Percentiles rank a stretch among this genome's conserved stretches.
phyloP scores from a whole-genome alignment of 805 yeast species.

The Saccharomycopsis babjevae region DNA sequence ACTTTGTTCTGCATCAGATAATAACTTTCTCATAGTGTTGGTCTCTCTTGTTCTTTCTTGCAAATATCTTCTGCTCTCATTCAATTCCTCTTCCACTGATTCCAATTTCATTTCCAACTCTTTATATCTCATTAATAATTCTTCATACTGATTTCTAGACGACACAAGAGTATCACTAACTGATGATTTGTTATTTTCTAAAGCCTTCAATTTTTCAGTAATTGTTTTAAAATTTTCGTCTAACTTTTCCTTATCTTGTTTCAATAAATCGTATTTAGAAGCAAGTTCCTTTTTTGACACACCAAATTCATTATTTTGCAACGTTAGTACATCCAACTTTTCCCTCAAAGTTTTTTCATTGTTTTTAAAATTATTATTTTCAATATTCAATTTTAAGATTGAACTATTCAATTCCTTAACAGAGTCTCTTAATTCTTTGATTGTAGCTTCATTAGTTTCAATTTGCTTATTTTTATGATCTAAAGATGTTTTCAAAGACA shows the following conservation, averaged over 20 bases:
- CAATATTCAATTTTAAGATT: slow-evolving; percentile 32
- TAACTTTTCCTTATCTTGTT: slow-evolving; percentile 28
- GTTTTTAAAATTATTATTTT: slow-evolving; percentile 31
- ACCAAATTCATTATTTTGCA: slow-evolving; percentile 31
- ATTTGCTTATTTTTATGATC: slow-evolving; percentile 36
- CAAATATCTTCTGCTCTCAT: slow-evolving; percentile 58
- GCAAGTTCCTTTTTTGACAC: slow-evolving; percentile 25
- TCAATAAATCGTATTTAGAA: slow-evolving; percentile 24
- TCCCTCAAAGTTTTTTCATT: slow-evolving; percentile 25
- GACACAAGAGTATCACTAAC: slow-evolving; percentile 37
- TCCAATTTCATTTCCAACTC: slow-evolving; percentile 57
- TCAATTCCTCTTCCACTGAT: slow-evolving; percentile 70
- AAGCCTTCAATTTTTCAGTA: slow-evolving; percentile 34
- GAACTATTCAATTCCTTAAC: slow-evolving; percentile 31
- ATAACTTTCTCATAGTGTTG: slow-evolving; percentile 54
- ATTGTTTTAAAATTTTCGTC: slow-evolving; percentile 21
- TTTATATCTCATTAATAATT: slow-evolving; percentile 50
- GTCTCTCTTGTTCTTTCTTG: slow-evolving; percentile 80
- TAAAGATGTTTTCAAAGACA: slow-evolving; percentile 35
- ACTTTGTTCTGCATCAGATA: slow-evolving; percentile 58
- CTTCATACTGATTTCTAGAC: slow-evolving; percentile 62
- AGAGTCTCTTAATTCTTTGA: slow-evolving; percentile 31
- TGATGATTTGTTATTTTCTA: slow-evolving; percentile 28
- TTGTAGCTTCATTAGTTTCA: slow-evolving; percentile 28
- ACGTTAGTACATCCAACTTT: slow-evolving; percentile 25